phyloP scores from a whole-genome alignment of 441 rosid species.

The Populus hybrid region DNA sequence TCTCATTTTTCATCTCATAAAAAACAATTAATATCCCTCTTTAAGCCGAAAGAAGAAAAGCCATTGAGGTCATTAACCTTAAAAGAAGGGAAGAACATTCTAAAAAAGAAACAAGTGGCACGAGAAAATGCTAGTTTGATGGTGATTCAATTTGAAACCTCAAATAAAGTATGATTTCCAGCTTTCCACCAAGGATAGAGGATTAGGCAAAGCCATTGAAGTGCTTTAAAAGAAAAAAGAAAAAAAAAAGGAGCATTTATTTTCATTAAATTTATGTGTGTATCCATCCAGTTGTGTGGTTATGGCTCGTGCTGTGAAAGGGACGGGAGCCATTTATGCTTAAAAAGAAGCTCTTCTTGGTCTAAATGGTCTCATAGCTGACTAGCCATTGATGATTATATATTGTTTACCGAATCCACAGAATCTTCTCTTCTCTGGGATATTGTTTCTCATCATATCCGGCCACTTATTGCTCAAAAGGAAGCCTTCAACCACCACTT shows the following conservation, averaged over 20 bases:
- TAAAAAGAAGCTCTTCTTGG: neutral
- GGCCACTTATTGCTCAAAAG: too few species aligned
- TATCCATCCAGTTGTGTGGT: neutral
- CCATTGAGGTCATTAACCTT: conserved; percentile 29
- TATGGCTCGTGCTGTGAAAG: neutral
- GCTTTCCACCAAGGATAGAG: neutral
- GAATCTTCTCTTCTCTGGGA: too few species aligned
- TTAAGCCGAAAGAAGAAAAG: conserved; percentile 45
- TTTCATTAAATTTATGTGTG: neutral
- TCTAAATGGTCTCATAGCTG: neutral
- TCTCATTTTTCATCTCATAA: too few species aligned
- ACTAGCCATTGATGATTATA: neutral
- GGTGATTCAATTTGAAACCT: neutral
- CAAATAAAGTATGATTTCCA: neutral
- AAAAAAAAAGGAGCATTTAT: neutral
- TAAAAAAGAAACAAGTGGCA: conserved; percentile 1
- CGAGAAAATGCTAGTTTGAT: neutral
- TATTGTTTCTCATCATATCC: too few species aligned
- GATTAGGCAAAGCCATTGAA: neutral
- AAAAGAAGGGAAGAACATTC: conserved; percentile 38
- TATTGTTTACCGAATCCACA: too few species aligned
- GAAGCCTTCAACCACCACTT: too few species aligned
- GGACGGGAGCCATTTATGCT: neutral
- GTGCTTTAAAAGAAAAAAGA: neutral
- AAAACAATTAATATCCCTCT: neutral